Evolutionary conservation across 73 alveolate species (phyloP), one percentile per base, ranked within the genome.

Genomic region (Chromera velia): DNA sequence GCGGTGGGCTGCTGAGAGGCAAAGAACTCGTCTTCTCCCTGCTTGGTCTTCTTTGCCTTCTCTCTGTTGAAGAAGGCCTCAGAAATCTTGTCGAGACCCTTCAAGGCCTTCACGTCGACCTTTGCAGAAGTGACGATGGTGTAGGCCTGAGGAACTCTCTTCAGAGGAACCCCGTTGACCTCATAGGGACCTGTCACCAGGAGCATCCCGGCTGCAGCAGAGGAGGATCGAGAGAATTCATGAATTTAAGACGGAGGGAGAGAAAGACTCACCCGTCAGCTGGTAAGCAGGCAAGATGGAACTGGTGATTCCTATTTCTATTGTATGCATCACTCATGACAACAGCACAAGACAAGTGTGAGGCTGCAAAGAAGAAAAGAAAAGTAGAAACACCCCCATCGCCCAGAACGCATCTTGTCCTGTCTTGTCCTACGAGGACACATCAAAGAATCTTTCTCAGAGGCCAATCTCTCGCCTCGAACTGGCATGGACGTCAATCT

Each of bases 131-230:
- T 86, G 34, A 81, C 89, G 67, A 86, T 62, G 79, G 79, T 78
- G 72, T 86, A 86, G 22, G 87, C 81, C 73, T 80, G 83, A 83
- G 80, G 80, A 46, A 86, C 91, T n/a, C 91, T 48, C 80, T 74
- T 81, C 76, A 83, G 66, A 18, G 90, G 90, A 34, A 83, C 88
- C 34, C 90, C 90, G 66, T 83, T 83, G 31, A 72, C 76, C 76
- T 76, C 71, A 48, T 78, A 85, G 46, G 91, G 91, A 30, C 91
- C 91, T 0, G 91, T 85, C 64, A 85, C 91, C 69, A 80, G 67
- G 34, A 86, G 81, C 67, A 86, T 55, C 76, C 89, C 88, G 67
- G 74, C 24, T 34, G 68, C 22, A 7, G 7, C 24, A 45, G 63
- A 17, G 63, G 24, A 17, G 7, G 7, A 9, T 45, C 18, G 7